phyloP scores from a whole-genome alignment of 768 basidiomycete species.

The Cystobasidium tubakii region DNA sequence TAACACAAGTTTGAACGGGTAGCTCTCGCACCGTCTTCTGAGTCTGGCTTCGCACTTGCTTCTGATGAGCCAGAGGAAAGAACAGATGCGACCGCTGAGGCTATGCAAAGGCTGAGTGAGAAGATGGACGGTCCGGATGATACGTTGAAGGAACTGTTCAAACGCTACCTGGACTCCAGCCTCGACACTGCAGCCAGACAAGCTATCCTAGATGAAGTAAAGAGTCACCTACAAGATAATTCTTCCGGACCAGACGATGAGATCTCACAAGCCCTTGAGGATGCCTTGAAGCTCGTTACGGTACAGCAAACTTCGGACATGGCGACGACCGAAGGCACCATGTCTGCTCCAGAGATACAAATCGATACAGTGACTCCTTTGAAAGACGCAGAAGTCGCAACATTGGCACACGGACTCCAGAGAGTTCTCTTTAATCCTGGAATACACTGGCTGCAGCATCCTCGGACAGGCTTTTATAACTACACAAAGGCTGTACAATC shows the following conservation, averaged over 20 bases:
- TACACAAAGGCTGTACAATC: slow-evolving; percentile 65
- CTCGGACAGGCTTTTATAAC: slow-evolving; percentile 76
- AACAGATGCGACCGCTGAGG: background rate
- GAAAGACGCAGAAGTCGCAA: slow-evolving; percentile 57
- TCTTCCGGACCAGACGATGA: background rate
- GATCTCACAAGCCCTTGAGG: background rate
- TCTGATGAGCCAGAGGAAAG: background rate
- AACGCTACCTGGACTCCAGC: background rate
- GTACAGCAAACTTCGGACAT: background rate
- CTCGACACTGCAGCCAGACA: background rate
- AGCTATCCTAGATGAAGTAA: background rate
- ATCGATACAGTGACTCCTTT: slow-evolving; percentile 18
- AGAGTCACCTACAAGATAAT: background rate
- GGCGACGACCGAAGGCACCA: background rate
- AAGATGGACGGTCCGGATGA: background rate
- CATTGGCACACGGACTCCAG: slow-evolving; percentile 62
- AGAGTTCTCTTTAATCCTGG: slow-evolving; percentile 71
- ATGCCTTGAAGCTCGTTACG: background rate
- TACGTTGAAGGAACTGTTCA: background rate
- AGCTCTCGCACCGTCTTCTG: background rate
- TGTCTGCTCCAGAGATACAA: slow-evolving; percentile 8
- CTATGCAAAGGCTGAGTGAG: background rate
- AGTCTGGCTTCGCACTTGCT: slow-evolving; percentile 12
- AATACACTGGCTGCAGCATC: slow-evolving; percentile 82
- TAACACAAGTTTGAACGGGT: background rate